Evolutionary conservation across 192 early-diverging fungal genomes (phyloP), one percentile per base, ranked within the genome.

Genomic region (Phlyctochytrium arcticum): DNA sequence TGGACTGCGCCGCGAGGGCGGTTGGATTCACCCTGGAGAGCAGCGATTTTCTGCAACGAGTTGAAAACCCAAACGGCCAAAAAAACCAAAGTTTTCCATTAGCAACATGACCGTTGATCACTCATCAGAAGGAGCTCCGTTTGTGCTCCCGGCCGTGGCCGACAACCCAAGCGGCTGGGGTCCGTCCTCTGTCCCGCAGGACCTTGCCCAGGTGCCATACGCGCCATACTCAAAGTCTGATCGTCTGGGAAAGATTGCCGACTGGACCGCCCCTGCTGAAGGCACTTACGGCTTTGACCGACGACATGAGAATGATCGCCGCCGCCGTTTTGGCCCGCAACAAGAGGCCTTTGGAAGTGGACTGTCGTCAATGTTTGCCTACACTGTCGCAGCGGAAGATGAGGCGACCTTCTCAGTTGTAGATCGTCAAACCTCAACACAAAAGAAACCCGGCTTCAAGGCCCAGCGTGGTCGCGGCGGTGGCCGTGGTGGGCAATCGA

Each of bases 351-450:
- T 92, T 73, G 95, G 95, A 61, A 80, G 85, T 71, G 89, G 87
- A 47, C 81, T 87, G 32, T 85, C 91, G 19, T 88, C 85, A 30
- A 84, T 89, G 12, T 99, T 99, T 71, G 83, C 84, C 48, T 98
- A 94, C 80, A 87, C 88, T 39, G 88, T 88, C 42, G 55, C 71
- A 15, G 90, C 83, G 32, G 89, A 92, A 65, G 96, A 98, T 68
- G 96, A 98, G 74, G 84, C 89, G 55, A 89, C 94, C 5, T 99
- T 99, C 86, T 92, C 92, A 21, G 88, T 96, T 58, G 95, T 95
- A 31, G 90, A 92, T 70, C 84, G 92, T 55, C 75, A 83, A 8
- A 69, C 80, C 54, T 75, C 84, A 27, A 73, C 72, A 71, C 89
- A 88, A 77, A 90, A 85, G 73, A 56, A 62, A 48, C 46, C 62